A percentile compares a stretch with the other conserved stretches of the same genome.
phyloP scores from a whole-genome alignment of 768 basidiomycete genomes.

The Strobilomyces confusus region DNA sequence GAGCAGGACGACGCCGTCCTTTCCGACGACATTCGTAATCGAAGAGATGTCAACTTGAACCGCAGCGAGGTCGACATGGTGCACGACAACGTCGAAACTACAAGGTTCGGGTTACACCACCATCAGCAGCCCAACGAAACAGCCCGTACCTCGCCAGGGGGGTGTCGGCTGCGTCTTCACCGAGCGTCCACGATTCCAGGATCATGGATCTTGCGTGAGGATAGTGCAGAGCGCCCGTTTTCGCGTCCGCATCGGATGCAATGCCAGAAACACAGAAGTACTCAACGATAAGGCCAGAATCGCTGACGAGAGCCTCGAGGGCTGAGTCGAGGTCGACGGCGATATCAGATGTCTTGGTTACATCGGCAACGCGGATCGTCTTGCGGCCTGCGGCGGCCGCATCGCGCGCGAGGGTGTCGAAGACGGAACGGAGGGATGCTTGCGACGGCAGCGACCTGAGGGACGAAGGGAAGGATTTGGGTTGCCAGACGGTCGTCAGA shows the following conservation, averaged over 20 bases:
- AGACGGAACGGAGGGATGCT: slow-evolving; percentile 12
- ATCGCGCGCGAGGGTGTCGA: slow-evolving; percentile 15
- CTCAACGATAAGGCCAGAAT: slow-evolving; percentile 14
- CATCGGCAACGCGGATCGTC: slow-evolving; percentile 24
- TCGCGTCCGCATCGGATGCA: slow-evolving; percentile 21
- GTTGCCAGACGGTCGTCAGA: slow-evolving; percentile 31
- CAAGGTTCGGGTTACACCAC: not conserved
- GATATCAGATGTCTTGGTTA: slow-evolving; percentile 19
- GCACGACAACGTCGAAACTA: slow-evolving; percentile 12
- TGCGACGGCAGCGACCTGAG: slow-evolving; percentile 3
- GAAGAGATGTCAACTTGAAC: slow-evolving; percentile 19
- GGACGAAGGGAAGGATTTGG: slow-evolving; percentile 24
- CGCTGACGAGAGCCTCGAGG: slow-evolving; percentile 16
- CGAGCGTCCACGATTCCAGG: slow-evolving; percentile 19
- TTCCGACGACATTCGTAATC: slow-evolving; percentile 24
- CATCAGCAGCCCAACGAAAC: not conserved
- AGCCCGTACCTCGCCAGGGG: slow-evolving; percentile 10
- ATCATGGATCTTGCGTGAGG: slow-evolving; percentile 14
- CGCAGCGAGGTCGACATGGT: slow-evolving; percentile 20
- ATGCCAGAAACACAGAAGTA: slow-evolving; percentile 18
- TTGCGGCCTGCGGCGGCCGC: slow-evolving; percentile 19
- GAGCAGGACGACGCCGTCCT: slow-evolving; percentile 20
- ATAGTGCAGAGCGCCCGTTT: slow-evolving; percentile 14
- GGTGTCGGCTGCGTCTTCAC: slow-evolving; percentile 1
- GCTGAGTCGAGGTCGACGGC: slow-evolving; percentile 13